Evolutionary conservation across 2,329 filamentous ascomycete species (phyloP), one percentile per base, ranked within the genome.

Genomic region (Colletotrichum scovillei): DNA sequence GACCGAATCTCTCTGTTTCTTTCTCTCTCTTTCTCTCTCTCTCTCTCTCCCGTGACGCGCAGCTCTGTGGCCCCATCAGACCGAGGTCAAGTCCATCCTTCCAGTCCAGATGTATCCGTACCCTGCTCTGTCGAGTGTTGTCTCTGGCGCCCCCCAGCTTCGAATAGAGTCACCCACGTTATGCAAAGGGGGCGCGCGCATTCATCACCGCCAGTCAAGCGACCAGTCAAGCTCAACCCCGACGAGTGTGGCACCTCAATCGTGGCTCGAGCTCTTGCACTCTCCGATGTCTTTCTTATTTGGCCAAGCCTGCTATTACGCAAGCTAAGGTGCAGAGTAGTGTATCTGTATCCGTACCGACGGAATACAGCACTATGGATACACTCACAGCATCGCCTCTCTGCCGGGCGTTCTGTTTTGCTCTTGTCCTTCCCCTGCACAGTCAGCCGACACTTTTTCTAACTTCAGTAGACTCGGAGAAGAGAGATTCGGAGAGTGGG

Each of bases 401-500:
- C 46, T 32, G 30, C 62, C 22, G n/a, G 12, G 24, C 19, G 32
- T 14, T 30, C 57, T 49, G 16, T 28, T 16, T 26, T 46, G 38
- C 14, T 67, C 12, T 24, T 58, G 19, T n/a, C 67, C 19, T 24
- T 58, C 46, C 59, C 53, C 58, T 69, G 59, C 59, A 60, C 14
- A 59, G 66, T 60, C 53, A 70, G 66, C 67, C 59, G 55, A 64
- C 70, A 28, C 66, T 59, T n/a, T 46, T 60, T 60, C 59, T 24
- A 55, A 63, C 53, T 64, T 55, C 59, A 70, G 66, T 65, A 70
- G 59, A 64, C 67, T 65, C 70, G 70, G 66, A 55, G 46, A 32
- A 65, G 52, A 52, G 38, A 70, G 59, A 70, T 55, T 69, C 53
- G 53, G 70, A 64, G 70, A 70, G 70, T 70, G 70, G 67, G 70